Base-by-base conservation (phyloP, 805 yeast species). In the Yarrowia deformans region DNA sequence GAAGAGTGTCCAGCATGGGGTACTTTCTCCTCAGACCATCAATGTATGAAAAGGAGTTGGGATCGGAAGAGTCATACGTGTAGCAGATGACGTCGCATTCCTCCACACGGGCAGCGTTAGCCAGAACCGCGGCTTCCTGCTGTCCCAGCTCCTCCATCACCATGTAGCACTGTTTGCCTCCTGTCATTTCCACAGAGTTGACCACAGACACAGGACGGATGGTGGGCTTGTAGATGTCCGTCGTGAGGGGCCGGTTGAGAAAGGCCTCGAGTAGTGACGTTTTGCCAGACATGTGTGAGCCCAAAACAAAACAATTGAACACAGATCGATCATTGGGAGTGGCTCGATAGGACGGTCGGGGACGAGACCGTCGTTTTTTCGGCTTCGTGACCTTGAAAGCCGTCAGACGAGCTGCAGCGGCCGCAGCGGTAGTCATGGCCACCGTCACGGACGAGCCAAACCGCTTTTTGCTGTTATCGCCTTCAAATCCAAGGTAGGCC, bases 91-190 rank as follows among this genome's bases (percentile, higher is more conserved):
- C 97, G 77, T 95, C 99, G 79, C 98, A 95, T 66, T 89, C 90
- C 68, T 90, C 91, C 10, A 94, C 77, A 66, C 92, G 83, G 16
- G 80, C 76, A 45, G 83, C 83, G 75, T 93, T 91, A 61, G 87
- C 94, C 32, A 94, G 77, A 4, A 93, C 86, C 0, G 95, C 96
- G 0, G 90, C 87, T 75, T 91, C 97, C 39, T 90, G 80, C 71
- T 90, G 97, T 0, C 97, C 97, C 48, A 93, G 80, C 74, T 95
- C 99, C 77, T 94, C 97, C 67, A 95, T 76, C 66, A 95, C 91
- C 75, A 95, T 79, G 75, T 95, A 95, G 76, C 97, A 93, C 77
- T 95, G 99, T 75, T 91, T 93, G 2, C 99, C 98, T 2, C 98
- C 98, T 66, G 88, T 88, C 75, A 93, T 79, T 76, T 95, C 99